Base-by-base conservation (phyloP, 192 early-diverging fungal species). In the Gorgonomyces haynaldii region DNA sequence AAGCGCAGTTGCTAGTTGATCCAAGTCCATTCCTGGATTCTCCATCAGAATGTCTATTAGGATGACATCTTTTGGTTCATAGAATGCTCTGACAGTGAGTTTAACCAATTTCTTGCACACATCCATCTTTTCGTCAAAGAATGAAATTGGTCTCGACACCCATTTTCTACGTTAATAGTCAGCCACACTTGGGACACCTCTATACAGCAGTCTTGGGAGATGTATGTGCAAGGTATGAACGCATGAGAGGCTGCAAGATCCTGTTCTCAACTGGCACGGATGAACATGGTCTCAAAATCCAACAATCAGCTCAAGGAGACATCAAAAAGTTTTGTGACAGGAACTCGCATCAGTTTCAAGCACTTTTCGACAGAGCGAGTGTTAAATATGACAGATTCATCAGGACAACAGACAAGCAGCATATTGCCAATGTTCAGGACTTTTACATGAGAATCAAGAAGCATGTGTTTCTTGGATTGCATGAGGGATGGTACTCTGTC, bases 241-340 rank as follows among this genome's bases (percentile, higher is more conserved):
- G 12, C 12, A 47, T 96, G 36, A 81, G 72, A 26, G 89, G 86
- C 12, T 57, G 72, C 19, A 51, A 49, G 15, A 61, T 73, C 0
- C 17, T 82, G 8, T 44, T 84, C 12, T 67, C 63, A 19, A 83
- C 81, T 1, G 94, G 94, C 26, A 97, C 94, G 1, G 94, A 97
- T 55, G 94, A 97, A 55, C 94, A 97, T 59, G 94, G 94, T 1
- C 74, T 88, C 2, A 97, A 97, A 71, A 93, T 98, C 41, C 88
- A 93, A 65, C 81, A 92, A 70, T 88, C 94, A 0, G 86, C 94
- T 0, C 66, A 56, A 15, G 67, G 62, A 28, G 72, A 67, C 4
- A 61, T 67, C 8, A 62, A 67, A 41, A 60, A 67, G n/a, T 84
- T 94, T 56, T 98, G 94, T 58, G 84, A 91, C 39, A 28, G 57